A percentile compares a stretch with the other conserved stretches of the same genome.
phyloP scores from a whole-genome alignment of 306 rosid species.

The Dalbergia cochinchinensis region DNA sequence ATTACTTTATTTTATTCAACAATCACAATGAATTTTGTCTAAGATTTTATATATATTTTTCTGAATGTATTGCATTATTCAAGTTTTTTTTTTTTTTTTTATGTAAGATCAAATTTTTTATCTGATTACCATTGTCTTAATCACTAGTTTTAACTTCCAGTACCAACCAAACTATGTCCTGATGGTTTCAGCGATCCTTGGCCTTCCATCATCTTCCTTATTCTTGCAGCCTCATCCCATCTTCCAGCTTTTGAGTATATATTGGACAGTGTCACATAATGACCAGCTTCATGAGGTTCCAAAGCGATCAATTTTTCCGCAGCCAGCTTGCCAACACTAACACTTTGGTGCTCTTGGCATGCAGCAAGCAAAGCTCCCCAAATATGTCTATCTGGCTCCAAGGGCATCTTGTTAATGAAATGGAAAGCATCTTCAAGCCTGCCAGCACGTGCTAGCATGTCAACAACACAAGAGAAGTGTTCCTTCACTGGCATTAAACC shows the following conservation, averaged over 20 bases:
- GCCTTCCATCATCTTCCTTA: conserved; percentile 55
- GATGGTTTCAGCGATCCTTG: conserved; percentile 57
- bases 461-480: conserved; percentile 60
- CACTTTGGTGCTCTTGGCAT: conserved; percentile 58
- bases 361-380: conserved; percentile 69
- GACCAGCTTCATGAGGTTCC: conserved; percentile 57
- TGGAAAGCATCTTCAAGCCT: conserved; percentile 58
- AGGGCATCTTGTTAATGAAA: conserved; percentile 53
- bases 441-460: conserved; percentile 59
- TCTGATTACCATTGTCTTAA: background rate
- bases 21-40: too few relatives aligned
- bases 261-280: conserved; percentile 62
- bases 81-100: background rate
- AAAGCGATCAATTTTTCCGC: conserved; percentile 54
- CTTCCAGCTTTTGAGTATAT: conserved; percentile 58
- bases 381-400: conserved; percentile 53
- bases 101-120: background rate
- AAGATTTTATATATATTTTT: too few relatives aligned
- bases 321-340: conserved; percentile 54
- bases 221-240: conserved; percentile 56
- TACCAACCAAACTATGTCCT: conserved; percentile 56
- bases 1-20: too few relatives aligned
- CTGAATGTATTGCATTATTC: background rate
- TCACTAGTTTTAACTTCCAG: conserved; percentile 24
- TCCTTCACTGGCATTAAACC: conserved; percentile 52